Base-by-base conservation (phyloP, 495 filamentous ascomycete genomes). In the Penicillium fimorum region DNA sequence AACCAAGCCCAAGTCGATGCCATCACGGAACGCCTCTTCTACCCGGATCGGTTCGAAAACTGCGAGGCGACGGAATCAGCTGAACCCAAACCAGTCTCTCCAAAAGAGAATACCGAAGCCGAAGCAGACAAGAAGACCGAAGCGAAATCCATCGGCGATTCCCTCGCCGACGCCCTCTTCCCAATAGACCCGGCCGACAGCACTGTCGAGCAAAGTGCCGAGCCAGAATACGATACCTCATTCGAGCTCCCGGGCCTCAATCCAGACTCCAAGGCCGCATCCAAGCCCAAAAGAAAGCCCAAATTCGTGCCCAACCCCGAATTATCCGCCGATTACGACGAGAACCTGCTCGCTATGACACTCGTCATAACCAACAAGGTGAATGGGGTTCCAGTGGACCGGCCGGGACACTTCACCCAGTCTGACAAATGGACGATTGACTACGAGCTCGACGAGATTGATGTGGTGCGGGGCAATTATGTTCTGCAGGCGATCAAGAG, bases 321-420 rank as follows among this genome's bases (percentile, higher is more conserved):
- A 0, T 1, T n/a, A 1, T 7, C 2, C 5, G 15, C 13, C 35
- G 9, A 27, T 8, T 35, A 50, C 9, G 29, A 25, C 43, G 58
- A 50, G 10, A 64, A 76, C 12, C 60, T 92, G 4, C 70, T 91
- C 24, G 88, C 79, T 29, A 78, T 94, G 72, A 81, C 82, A 4
- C 73, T 96, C 30, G 85, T 83, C 0, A 75, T 90, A 54, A 81
- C 81, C 54, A 93, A 91, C 71, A 81, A 79, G 53, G 79, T 96
- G 51, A 90, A 96, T 70, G 84, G 80, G 24, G 47, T 72, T 17
- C 74, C 79, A 50, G 85, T 91, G 9, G 55, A 70, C 1, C 84
- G 91, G 2, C 89, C 91, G 0, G 47, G 67, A 1, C 45, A 76
- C 1, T 66, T 95, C 41, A 59, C 30, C 0, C 45, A 70, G 13